These are phyloP conservation scores for Avena atlantica DNA, from an alignment of 176 grass and related monocot species.

Conservation along the genomic window DNA sequence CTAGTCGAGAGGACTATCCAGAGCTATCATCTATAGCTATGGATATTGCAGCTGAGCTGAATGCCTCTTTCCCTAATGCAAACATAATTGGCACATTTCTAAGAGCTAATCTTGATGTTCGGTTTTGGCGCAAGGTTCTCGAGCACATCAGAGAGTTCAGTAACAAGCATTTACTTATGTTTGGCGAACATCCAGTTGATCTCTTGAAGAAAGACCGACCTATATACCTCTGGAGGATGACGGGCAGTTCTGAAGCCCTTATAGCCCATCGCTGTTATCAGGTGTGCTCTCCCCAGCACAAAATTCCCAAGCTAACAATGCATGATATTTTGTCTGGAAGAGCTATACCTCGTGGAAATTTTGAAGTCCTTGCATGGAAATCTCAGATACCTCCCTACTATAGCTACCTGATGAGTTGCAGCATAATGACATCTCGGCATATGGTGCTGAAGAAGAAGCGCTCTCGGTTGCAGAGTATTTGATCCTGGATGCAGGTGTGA, in stretches of 20 bases:
- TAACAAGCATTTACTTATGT: background rate
- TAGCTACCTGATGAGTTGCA: background rate
- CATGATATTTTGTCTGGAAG: background rate
- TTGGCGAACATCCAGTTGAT: slow-evolving; percentile 8
- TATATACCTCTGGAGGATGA: background rate
- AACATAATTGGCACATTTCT: background rate
- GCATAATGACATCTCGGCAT: background rate
- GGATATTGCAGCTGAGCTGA: slow-evolving; percentile 29
- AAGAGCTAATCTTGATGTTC: background rate
- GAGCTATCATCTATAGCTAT: slow-evolving; percentile 28
- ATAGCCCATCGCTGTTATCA: background rate
- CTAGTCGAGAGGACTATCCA: background rate
- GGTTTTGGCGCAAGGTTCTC: slow-evolving; percentile 5
- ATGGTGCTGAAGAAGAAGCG: slow-evolving; percentile 27
- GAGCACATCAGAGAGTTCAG: background rate
- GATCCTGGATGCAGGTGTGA: slow-evolving; percentile 4
- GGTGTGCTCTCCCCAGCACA: background rate
- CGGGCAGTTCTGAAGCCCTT: background rate
- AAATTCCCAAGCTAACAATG: slow-evolving; percentile 1
- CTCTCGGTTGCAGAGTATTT: background rate
- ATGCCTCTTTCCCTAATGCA: slow-evolving; percentile 24
- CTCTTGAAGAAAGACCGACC: background rate
- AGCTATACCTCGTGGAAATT: background rate
- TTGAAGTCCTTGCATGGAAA: background rate
- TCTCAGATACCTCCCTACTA: slow-evolving; percentile 23